Evolutionary conservation across 129 eudicot species (phyloP).

Genomic region (Flaveria bidentis): DNA sequence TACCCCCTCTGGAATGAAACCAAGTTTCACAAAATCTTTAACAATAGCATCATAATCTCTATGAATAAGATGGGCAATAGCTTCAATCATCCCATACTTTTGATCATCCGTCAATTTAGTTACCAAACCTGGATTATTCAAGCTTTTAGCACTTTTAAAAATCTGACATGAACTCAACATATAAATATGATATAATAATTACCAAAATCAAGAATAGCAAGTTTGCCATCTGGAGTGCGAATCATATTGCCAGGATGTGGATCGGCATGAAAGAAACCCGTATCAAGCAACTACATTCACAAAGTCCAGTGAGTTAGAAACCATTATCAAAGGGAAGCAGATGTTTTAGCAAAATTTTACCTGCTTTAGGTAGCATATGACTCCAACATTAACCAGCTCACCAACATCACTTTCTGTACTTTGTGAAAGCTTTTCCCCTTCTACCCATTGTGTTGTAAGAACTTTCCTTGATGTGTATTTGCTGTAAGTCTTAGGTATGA

Average conservation of each 20-base stretch:
- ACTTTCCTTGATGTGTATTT: conserved; percentile 96
- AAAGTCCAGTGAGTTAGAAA: conserved; percentile 31
- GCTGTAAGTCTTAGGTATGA: conserved; percentile 79
- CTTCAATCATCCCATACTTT: conserved; percentile 99
- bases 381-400: conserved; percentile 98
- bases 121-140: conserved; percentile 66
- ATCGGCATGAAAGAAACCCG: conserved; percentile 99
- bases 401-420: conserved; percentile 99
- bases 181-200: conserved; percentile 20
- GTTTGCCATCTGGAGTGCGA: conserved; percentile 98
- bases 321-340: conserved; percentile 18
- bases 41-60: conserved; percentile 96
- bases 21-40: conserved; percentile 96
- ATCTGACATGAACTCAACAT: background rate
- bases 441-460: conserved; percentile 96
- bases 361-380: conserved; percentile 99
- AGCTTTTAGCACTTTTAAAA: conserved; percentile 4
- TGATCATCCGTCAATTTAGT: conserved; percentile 96
- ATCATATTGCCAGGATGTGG: conserved; percentile 99
- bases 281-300: conserved; percentile 82
- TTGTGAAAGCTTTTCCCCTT: conserved; percentile 98
- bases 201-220: conserved; percentile 99
- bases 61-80: conserved; percentile 97
- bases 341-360: conserved; percentile 32
- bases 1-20: conserved; percentile 90